Evolutionary conservation across 2,329 filamentous ascomycete species (phyloP).

Genomic region (Seiridium cupressi): DNA sequence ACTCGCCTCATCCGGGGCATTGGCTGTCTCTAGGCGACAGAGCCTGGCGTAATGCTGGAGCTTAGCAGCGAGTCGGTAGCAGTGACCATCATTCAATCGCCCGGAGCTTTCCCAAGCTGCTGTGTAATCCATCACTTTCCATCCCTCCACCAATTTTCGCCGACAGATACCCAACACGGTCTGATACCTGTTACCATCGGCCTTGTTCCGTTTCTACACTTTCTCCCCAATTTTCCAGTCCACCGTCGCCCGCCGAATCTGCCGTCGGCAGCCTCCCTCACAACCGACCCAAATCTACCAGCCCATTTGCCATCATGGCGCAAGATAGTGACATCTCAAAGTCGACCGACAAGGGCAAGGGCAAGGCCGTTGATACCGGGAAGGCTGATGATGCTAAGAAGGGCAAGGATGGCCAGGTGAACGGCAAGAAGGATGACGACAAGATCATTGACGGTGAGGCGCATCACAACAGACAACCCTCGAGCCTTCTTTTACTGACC

Average conservation of each 20-base stretch:
- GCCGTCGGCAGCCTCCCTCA: not conserved
- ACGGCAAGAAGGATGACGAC: slow-evolving; percentile 78
- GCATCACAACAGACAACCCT: slow-evolving; percentile 11
- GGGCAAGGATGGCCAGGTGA: slow-evolving; percentile 65
- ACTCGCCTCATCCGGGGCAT: not conserved
- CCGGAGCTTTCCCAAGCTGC: slow-evolving; percentile 11
- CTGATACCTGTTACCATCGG: not conserved
- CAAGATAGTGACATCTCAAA: slow-evolving; percentile 87
- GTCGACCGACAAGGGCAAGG: slow-evolving; percentile 92
- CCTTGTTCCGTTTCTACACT: not conserved
- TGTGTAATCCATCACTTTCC: slow-evolving; percentile 11
- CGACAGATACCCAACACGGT: slow-evolving; percentile 1
- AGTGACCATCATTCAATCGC: not conserved
- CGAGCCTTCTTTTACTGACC: slow-evolving; percentile 29
- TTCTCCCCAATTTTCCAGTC: not conserved
- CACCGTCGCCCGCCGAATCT: not conserved
- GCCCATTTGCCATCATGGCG: slow-evolving; percentile 65
- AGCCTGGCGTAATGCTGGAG: not conserved
- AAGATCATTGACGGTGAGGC: slow-evolving; percentile 43
- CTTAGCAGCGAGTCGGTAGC: not conserved
- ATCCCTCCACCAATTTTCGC: slow-evolving; percentile 7
- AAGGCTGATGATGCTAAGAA: slow-evolving; percentile 38
- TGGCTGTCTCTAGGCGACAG: not conserved
- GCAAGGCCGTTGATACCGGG: slow-evolving; percentile 63
- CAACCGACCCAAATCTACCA: slow-evolving; percentile 2